Evolutionary conservation across 2,329 filamentous ascomycete genomes (phyloP), one percentile per base, ranked within the genome.

Genomic region (Ceratocystis colombiana): DNA sequence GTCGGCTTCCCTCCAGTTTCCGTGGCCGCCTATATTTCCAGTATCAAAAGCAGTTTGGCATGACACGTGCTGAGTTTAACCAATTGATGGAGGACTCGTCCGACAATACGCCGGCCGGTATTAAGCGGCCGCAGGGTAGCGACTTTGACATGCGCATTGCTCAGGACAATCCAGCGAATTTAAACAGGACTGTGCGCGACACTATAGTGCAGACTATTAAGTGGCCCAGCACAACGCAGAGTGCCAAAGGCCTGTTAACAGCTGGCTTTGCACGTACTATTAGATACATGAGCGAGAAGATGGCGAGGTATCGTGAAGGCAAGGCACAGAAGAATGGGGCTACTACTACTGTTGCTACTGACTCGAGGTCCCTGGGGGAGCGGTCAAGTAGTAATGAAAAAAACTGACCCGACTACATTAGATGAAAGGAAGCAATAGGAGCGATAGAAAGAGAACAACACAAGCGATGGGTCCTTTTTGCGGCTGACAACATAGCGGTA

Each of bases 211-310:
- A 88, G 73, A 97, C 95, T 0, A 90, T 97, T 71, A 84, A 85
- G 66, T 97, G 94, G 94, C 92, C 94, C 0, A 94, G 90, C 72
- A 90, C 89, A 1, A 86, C 86, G 4, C 93, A 99, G 76, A 94
- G 86, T 65, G 73, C 93, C 69, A 99, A 99, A 77, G 87, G 91
- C 1, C 74, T 88, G 1, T 75, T 96, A 57, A 97, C 91, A 1
- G 86, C 88, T 0, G 95, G 94, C 0, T 74, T 88, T 17, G 73
- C 78, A 5, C 84, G 86, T 71, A 87, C 87, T 5, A 82, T 83
- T 78, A 83, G 86, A 69, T 99, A 99, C 74, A 72, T 95, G 65
- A 79, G 82, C 55, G 94, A 97, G 74, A 99, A 99, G 80, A 78
- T 86, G 68, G 78, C 78, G 69, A 90, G 90, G 74, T 88, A 79